Evolutionary conservation across 495 filamentous ascomycete genomes (phyloP), one percentile per base, ranked within the genome.

Genomic region (Xylaria sp.): DNA sequence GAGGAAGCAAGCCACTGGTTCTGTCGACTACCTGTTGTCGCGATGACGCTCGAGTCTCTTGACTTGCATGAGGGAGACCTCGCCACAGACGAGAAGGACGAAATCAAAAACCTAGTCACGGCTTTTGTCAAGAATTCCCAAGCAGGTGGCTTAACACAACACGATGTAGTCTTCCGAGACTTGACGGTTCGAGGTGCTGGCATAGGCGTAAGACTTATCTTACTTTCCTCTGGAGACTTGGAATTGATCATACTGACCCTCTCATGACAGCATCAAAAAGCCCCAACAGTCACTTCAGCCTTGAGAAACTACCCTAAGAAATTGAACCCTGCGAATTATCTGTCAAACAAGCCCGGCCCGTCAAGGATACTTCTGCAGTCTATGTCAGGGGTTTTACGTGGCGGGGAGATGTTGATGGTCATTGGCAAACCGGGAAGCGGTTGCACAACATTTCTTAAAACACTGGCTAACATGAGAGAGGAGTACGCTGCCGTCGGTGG

Each of bases 361-460:
- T 53, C 50, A 29, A 53, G 50, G 12, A 50, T 14, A 29, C 21
- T 53, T 53, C 50, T 53, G 50, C 50, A 53, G 24, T 53, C 50
- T 24, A 53, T 53, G 50, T 53, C 50, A 8, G 50, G 50, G 24
- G 50, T 29, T 53, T 26, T 53, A 53, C 50, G 50, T 5, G 50
- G 50, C 5, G 93, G 93, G 17, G 93, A 96, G 81, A 93, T 93
- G 90, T 82, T 96, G 50, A 84, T 95, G 21, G 93, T 95, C 0
- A 84, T 95, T 26, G 93, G 92, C 21, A 88, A 90, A 29, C 93
- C 93, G 17, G 93, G 90, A 71, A 79, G 79, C 33, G 93, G 93
- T 19, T 97, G 93, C 76, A 93, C 93, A 0, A 92, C 92, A 0
- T 93, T 95, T 66, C 82, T 97, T n/a, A 95, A 93, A 74, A 82